Evolutionary conservation across 2,329 filamentous ascomycete species (phyloP), one percentile per base, ranked within the genome.

Genomic region (Achaetomium macrosporum): DNA sequence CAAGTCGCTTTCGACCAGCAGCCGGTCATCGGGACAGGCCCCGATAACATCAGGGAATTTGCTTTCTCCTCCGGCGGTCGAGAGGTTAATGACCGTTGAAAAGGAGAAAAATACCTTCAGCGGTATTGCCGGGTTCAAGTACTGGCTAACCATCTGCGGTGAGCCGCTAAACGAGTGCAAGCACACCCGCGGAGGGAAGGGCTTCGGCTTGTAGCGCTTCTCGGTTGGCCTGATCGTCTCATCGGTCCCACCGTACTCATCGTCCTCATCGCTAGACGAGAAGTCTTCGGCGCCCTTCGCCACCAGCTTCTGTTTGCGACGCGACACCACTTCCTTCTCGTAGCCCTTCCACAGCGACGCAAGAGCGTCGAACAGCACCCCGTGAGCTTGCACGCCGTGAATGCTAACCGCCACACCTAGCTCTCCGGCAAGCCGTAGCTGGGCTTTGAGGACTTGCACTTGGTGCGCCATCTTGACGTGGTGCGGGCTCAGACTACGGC

Each of bases 111-210:
- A 99, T 17, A 97, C 77, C 15, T 82, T 76, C 0, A 84, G 82
- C 0, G 92, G 92, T 9, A 93, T 82, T 1, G 79, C 75, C 1
- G 82, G 80, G 58, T 87, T 78, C 44, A 90, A 71, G 64, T 96
- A 97, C 67, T 90, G 90, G 59, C 80, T 84, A 36, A 96, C 71
- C 31, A 85, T 78, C 52, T 93, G 84, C 11, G 82, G 75, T 6
- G 85, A 79, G 0, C 90, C 92, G 44, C 88, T 95, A 69, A 90
- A 99, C 0, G 91, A 96, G 69, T 99, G 93, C 54, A 99, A 81
- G 65, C 93, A 99, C 65, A 97, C 85, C 9, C 91, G 76, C 1
- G 91, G 90, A 4, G 93, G 91, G 61, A 86, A 97, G 0, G 87
- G 85, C 55, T 78, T 83, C 1, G 74, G 61, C 17, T 59, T 61